Percentiles rank a stretch among this genome's conserved stretches.
Conservation (phyloP, 148 eudicot genomes). For the Hydrangea macrophylla region DNA sequence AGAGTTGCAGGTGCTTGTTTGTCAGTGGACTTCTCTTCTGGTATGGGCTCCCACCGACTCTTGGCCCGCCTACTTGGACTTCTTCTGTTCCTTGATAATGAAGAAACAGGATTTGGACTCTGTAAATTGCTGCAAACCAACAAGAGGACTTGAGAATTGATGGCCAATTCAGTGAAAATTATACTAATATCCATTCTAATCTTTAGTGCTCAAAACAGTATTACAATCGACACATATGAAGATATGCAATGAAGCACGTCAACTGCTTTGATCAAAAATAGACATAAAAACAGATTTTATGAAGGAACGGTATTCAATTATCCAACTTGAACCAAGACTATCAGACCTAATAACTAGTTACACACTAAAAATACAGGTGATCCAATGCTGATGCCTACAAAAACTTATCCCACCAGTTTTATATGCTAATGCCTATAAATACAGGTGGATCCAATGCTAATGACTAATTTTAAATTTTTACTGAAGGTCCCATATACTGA, state of each 20-base stretch:
- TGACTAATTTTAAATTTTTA: no score
- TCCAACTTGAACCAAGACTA: neutral
- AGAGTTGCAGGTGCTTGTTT: slow-evolving; percentile 40
- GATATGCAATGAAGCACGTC: neutral
- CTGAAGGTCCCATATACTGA: no score
- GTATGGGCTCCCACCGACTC: slow-evolving; percentile 97
- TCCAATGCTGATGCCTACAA: neutral
- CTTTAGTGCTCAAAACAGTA: neutral
- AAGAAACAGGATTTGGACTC: slow-evolving; percentile 40
- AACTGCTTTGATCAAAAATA: neutral
- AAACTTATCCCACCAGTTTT: no score
- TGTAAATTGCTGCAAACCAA: slow-evolving; percentile 36
- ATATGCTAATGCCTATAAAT: neutral
- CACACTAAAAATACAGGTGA: neutral
- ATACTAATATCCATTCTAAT: neutral
- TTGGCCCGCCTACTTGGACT: slow-evolving; percentile 87
- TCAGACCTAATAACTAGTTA: neutral
- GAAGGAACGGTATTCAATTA: neutral
- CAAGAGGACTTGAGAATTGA: slow-evolving; percentile 16
- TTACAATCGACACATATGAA: neutral
- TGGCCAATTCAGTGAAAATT: neutral
- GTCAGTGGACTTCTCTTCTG: slow-evolving; percentile 58
- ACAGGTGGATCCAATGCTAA: no score
- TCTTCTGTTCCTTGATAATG: slow-evolving; percentile 49
- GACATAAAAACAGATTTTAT: neutral